Evolutionary conservation across 352 stramenopile species (phyloP), one percentile per base, ranked within the genome.

Genomic region (Thraustochytrium striatum): DNA sequence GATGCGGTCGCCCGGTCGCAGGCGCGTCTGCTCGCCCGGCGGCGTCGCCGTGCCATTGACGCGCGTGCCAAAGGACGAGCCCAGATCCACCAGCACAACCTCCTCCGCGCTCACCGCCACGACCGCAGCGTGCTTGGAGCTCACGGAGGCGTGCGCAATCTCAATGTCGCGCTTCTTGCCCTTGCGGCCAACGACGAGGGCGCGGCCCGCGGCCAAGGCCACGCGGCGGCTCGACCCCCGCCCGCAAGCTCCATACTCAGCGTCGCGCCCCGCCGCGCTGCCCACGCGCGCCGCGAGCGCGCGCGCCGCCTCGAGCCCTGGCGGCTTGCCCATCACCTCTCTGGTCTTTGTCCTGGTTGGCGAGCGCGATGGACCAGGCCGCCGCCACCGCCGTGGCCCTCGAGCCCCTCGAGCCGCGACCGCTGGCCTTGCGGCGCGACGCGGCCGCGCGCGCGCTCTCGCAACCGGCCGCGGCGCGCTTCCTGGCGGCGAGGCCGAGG

Each of bases 51-150:
- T 72, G 28, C 30, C 68, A 35, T 81, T 81, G 13, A 81, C 21
- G 38, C 57, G 61, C 11, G 72, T 81, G 28, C 72, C 72, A n/a
- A 61, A 8, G 33, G 28, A 36, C 7, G 72, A 69, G 5, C 68
- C 68, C 13, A 81, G 41, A 38, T 81, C 72, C 33, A 81, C 53
- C 21, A 81, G 25, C 33, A 57, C 33, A 28, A 65, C 19, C 28
- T 65, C 38, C 5, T 28, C 19, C 35, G 72, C 59, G 59, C 16
- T 43, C 21, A 57, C 43, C 8, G 72, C n/a, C 21, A 81, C 33
- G 8, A 73, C 28, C 11, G 53, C 53, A 8, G 72, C 72, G 38
- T 81, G 72, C 28, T 7, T 13, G 19, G 35, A 25, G 30, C 30
- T 62, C 0, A 81, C 11, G 30, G 30, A 70, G 3, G n/a, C 58